Percentiles rank a stretch among this genome's conserved stretches.
phyloP scores from a whole-genome alignment of 2,329 filamentous ascomycete genomes.

The Thielaviopsis ethacetica region DNA sequence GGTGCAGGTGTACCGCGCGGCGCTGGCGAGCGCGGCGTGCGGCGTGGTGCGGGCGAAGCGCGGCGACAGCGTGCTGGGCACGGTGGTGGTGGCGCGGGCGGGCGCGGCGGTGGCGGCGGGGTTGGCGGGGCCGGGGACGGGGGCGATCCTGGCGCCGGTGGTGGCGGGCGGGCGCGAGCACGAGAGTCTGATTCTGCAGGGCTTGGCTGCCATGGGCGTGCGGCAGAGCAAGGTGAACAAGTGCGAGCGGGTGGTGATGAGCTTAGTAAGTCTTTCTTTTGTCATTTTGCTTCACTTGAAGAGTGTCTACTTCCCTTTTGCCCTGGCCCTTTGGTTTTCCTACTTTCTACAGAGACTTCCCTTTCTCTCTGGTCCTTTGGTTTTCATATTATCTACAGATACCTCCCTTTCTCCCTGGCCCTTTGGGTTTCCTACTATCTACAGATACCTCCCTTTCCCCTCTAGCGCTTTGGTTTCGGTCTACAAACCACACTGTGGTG shows the following conservation, averaged over 20 bases:
- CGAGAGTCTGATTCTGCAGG: constrained; percentile 54
- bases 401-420: no score
- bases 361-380: no score
- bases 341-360: no score
- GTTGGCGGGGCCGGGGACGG: constrained; percentile 20
- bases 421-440: no score
- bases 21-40: constrained; percentile 54
- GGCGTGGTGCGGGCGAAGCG: constrained; percentile 73
- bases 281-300: no score
- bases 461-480: no score
- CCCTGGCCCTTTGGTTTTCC: no score
- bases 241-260: constrained; percentile 55
- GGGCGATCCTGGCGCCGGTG: constrained; percentile 67
- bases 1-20: constrained; percentile 62
- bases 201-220: constrained; percentile 63
- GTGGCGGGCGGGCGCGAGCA: constrained; percentile 49
- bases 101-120: neutral
- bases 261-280: constrained; percentile 47
- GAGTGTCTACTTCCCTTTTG: no score
- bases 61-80: constrained; percentile 33
- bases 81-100: constrained; percentile 13
- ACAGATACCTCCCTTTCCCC: no score
- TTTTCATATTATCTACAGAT: no score
- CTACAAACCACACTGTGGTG: no score
- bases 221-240: constrained; percentile 69